Base-by-base conservation (phyloP, 768 basidiomycete genomes). In the Floccularia luteovirens region DNA sequence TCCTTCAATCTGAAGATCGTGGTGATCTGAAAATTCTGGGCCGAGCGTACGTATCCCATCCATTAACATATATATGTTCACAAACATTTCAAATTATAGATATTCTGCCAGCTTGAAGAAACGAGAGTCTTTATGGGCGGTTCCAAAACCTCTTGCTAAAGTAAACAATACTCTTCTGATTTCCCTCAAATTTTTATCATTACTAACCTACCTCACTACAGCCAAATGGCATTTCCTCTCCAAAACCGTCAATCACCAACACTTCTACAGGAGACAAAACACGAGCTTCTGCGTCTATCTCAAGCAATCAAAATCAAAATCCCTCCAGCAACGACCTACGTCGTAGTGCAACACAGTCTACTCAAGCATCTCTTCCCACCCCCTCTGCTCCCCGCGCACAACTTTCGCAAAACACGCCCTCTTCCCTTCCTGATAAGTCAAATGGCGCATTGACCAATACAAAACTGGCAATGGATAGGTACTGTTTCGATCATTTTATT, bases 11-110 rank as follows among this genome's bases (percentile, higher is more conserved):
- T 16, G 91, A 94, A 59, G 79, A 83, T 45, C 78, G 91, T 5
- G 80, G 79, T n/a, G 86, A 90, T 52, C 62, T 90, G 24, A 89
- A 89, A 58, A 82, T 89, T 44, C 64, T 90, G 20, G 86, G 79
- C 4, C 68, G 74, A 61, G 82, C 87, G 79, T 88, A 61, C 54
- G 80, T 1, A 40, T 33, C 17, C 32, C 39, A 30, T 28, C 22
- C 14, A 33, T 28, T 13, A 25, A 19, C 36, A 53, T 41, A 13
- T 27, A 21, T 11, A 10, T 10, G 10, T 20, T 10, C 11, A 34
- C 24, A 22, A 23, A 27, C 37, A 39, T 49, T 24, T 38, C 37
- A 20, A 24, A 28, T 41, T 21, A 2, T 41, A 86, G 84, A 16
- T 88, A 87, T 56, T 74, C 77, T 13, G 82, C 85, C 3, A 76